Percentiles rank a stretch among this genome's conserved stretches.
Conservation (phyloP, 1,284 basidiomycete genomes). For the Trametes versicolor region DNA sequence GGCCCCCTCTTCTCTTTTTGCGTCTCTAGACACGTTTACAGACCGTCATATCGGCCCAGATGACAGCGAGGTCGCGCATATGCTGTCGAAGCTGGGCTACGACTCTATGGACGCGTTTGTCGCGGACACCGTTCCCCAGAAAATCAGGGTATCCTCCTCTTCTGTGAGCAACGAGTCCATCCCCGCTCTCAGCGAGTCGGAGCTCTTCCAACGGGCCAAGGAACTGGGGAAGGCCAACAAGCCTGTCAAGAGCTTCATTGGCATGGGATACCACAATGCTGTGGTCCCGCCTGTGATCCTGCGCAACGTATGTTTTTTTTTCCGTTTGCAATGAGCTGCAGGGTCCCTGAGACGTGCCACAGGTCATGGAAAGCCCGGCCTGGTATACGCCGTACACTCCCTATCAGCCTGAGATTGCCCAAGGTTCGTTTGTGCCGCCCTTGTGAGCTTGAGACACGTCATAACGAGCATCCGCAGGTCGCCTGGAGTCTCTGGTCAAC, state of each 20-base stretch:
- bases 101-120: slow-evolving; percentile 90
- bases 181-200: slow-evolving; percentile 84
- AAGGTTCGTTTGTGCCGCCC: slow-evolving; percentile 63
- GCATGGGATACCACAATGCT: slow-evolving; percentile 97
- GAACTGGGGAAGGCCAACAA: slow-evolving; percentile 84
- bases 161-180: slow-evolving; percentile 76
- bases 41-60: slow-evolving; percentile 93
- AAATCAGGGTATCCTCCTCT: slow-evolving; percentile 76
- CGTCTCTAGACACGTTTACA: slow-evolving; percentile 87
- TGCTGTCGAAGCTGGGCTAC: slow-evolving; percentile 87
- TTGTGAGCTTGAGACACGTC: slow-evolving; percentile 19
- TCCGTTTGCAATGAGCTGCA: neutral
- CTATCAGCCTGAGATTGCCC: slow-evolving; percentile 92
- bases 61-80: slow-evolving; percentile 74
- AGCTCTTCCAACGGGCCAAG: slow-evolving; percentile 82
- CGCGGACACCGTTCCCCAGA: slow-evolving; percentile 78
- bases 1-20: slow-evolving; percentile 69
- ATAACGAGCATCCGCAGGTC: slow-evolving; percentile 59
- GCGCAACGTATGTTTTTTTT: slow-evolving; percentile 75
- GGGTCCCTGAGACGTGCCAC: slow-evolving; percentile 5
- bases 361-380: slow-evolving; percentile 96
- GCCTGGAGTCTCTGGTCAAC: slow-evolving; percentile 96
- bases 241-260: slow-evolving; percentile 92
- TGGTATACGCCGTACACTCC: slow-evolving; percentile 99
- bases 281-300: slow-evolving; percentile 94